Evolutionary conservation across 2,329 filamentous ascomycete genomes (phyloP), one percentile per base, ranked within the genome.

Genomic region (Falciphora oryzae): DNA sequence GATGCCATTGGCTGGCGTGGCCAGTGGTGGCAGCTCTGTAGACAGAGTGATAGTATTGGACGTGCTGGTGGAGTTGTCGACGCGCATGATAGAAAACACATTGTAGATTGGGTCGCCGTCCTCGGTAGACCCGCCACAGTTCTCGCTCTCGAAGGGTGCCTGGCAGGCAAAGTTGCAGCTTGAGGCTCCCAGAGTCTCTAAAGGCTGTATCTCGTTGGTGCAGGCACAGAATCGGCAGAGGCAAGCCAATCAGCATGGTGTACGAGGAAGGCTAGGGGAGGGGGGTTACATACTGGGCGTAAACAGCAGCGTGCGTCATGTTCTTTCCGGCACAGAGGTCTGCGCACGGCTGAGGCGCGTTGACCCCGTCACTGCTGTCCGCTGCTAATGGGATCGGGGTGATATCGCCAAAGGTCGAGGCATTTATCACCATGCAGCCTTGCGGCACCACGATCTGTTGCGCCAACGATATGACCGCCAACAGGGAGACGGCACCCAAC

Each of bases 241-340:
- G 25, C 13, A 28, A 58, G 13, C 25, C 27, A 22, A 18, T 28
- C 13, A 58, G 57, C 14, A 28, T 29, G 6, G 16, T 25, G 25
- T 28, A 29, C 6, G 16, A 16, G 5, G n/a, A 27, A 58, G 44
- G 16, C 4, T n/a, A 2, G 1, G 3, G 25, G 18, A 27, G 28
- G 50, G 7, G 29, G 13, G 85, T 66, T 90, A 90, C 67, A 71
- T 88, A 58, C n/a, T 56, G 44, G 18, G 44, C 18, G 8, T 53
- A 53, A 3, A 53, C 44, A 11, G 44, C 44, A n/a, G 44, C 44
- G 44, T 53, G 44, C 8, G 18, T 53, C 44, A 53, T 53, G 22
- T 53, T 53, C 44, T 53, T 53, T 11, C 22, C 44, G 44, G 22
- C 44, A 22, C 44, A 53, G 22, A 53, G 44, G 6, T n/a, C 7